phyloP scores from a whole-genome alignment of 305 asterid species.

The Solanum hybrid region DNA sequence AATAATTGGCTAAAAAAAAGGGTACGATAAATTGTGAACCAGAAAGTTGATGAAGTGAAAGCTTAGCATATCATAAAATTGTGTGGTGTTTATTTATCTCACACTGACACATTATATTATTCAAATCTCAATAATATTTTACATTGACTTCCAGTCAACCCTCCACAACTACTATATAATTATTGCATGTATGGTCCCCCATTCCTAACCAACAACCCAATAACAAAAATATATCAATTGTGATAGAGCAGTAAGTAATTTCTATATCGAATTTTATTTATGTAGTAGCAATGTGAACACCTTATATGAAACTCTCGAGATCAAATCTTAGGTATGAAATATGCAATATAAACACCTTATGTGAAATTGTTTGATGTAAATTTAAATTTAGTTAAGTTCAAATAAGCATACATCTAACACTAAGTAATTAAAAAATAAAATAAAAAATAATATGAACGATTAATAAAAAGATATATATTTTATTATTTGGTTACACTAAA shows the following conservation, averaged over 20 bases:
- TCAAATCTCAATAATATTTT: not conserved
- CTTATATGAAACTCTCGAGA: not conserved
- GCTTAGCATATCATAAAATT: not conserved
- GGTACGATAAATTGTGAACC: not conserved
- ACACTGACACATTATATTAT: not conserved
- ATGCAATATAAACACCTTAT: too few species aligned
- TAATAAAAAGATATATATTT: not conserved
- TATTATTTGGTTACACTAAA: not conserved
- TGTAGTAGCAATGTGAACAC: not conserved
- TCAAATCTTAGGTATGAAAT: not conserved
- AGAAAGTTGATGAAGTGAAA: not conserved
- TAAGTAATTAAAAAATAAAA: too few species aligned
- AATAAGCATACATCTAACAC: not conserved
- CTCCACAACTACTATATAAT: not conserved
- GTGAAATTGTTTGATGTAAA: not conserved
- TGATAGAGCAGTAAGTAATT: not conserved
- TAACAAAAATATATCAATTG: not conserved
- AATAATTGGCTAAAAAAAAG: not conserved
- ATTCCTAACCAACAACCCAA: not conserved
- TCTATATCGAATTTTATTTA: fast-evolving
- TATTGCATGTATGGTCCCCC: not conserved
- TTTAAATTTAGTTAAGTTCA: too few species aligned
- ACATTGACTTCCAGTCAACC: not conserved
- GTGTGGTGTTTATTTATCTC: not conserved
- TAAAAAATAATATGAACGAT: not conserved